Evolutionary conservation across 495 filamentous ascomycete species (phyloP).

Genomic region (Neurospora sp.): DNA sequence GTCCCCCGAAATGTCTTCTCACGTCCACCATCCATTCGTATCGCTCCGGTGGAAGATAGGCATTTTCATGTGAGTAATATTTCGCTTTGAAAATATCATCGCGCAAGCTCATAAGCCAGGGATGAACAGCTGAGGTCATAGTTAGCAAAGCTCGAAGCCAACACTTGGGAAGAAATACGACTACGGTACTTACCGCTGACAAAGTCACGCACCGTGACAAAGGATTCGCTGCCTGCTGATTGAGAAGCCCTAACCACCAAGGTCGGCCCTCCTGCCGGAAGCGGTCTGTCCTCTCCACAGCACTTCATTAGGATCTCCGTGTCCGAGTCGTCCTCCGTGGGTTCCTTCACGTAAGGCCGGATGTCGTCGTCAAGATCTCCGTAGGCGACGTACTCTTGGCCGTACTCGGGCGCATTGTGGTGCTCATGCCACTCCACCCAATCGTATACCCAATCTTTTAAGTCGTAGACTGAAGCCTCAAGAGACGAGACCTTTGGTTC

Average conservation of each 20-base stretch:
- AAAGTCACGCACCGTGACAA: conserved; percentile 3
- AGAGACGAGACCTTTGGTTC: conserved; percentile 19
- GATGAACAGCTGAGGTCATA: conserved; percentile 4
- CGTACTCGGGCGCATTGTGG: not conserved
- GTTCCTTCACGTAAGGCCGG: not conserved
- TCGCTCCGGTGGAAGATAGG: not conserved
- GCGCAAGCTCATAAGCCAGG: conserved; percentile 9
- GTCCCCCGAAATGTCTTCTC: no score
- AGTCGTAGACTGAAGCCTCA: conserved; percentile 3
- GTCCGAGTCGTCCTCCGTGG: conserved; percentile 5
- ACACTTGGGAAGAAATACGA: not conserved
- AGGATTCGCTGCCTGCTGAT: not conserved
- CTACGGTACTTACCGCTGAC: conserved; percentile 7
- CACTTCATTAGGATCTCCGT: conserved; percentile 6
- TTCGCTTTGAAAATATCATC: not conserved
- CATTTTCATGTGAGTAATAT: not conserved
- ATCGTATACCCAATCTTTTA: conserved; percentile 9
- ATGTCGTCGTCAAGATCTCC: conserved; percentile 13
- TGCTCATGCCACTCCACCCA: conserved; percentile 7
- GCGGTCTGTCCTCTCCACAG: conserved; percentile 6
- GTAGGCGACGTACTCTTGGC: conserved; percentile 5
- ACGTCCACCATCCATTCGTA: conserved; percentile 3
- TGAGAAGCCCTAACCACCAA: not conserved
- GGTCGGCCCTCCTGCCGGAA: not conserved
- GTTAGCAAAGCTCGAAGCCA: not conserved